phyloP scores from a whole-genome alignment of 2,329 filamentous ascomycete genomes.

The Meredithiella fracta region DNA sequence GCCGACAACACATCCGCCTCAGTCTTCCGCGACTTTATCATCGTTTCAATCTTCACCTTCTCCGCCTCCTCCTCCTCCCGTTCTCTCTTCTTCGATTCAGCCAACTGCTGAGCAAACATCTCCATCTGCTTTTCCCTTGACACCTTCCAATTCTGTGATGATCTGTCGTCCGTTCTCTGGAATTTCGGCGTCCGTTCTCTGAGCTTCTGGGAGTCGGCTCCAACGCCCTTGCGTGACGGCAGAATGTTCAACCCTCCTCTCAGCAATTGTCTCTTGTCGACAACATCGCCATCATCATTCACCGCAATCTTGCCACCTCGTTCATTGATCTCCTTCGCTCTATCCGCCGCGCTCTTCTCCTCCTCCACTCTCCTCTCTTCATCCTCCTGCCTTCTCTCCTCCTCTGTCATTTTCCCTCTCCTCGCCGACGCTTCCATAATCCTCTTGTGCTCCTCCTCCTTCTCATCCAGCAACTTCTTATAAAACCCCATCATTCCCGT shows the following conservation, averaged over 20 bases:
- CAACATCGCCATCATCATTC: conserved; percentile 70
- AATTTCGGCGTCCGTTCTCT: conserved; percentile 9
- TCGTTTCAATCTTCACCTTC: conserved; percentile 42
- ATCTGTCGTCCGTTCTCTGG: conserved; percentile 2
- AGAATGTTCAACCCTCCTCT: conserved; percentile 59
- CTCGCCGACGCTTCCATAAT: conserved; percentile 51
- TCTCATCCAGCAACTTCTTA: conserved; percentile 53
- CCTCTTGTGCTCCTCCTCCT: conserved; percentile 53
- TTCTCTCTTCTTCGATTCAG: conserved; percentile 53
- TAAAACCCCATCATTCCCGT: conserved; percentile 69
- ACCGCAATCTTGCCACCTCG: conserved; percentile 45
- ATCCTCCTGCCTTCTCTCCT: conserved; percentile 20
- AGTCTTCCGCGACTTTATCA: conserved; percentile 63
- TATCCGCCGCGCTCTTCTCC: conserved; percentile 42
- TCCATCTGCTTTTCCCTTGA: conserved; percentile 60
- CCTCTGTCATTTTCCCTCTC: conserved; percentile 27
- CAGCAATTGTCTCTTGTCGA: conserved; percentile 69
- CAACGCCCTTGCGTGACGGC: conserved; percentile 18
- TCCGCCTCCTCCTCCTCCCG: conserved; percentile 51
- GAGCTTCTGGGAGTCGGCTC: conserved; percentile 1
- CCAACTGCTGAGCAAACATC: conserved; percentile 66
- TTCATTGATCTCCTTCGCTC: conserved; percentile 51
- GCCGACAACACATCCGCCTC: conserved; percentile 59
- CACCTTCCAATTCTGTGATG: conserved; percentile 30
- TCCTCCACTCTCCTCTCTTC: conserved; percentile 18